Evolutionary conservation across 108 stramenopile genomes (phyloP).

Genomic region (Craspedostauros australis): DNA sequence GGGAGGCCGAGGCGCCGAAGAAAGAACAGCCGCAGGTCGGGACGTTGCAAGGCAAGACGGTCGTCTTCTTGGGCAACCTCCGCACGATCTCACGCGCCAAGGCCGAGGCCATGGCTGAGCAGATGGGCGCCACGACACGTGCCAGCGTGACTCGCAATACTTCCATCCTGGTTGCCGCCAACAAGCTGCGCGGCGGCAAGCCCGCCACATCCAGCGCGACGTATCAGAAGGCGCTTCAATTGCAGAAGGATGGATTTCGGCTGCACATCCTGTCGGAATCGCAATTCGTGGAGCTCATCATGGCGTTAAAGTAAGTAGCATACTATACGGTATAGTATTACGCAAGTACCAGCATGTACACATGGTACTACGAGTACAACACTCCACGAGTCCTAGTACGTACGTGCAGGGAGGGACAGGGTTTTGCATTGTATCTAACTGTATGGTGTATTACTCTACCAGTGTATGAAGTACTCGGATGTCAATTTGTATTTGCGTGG

Average conservation of each 20-base stretch:
- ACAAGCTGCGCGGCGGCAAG: conserved; percentile 10
- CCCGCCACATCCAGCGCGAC: neutral
- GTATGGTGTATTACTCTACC: too few relatives aligned
- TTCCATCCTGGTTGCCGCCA: conserved; percentile 5
- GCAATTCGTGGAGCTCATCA: too few relatives aligned
- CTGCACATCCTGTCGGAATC: too few relatives aligned
- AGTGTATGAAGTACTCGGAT: too few relatives aligned
- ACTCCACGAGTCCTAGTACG: too few relatives aligned
- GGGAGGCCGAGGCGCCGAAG: neutral
- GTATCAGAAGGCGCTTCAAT: conserved; percentile 8
- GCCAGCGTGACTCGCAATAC: conserved; percentile 9
- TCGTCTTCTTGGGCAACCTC: conserved; percentile 18
- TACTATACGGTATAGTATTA: too few relatives aligned
- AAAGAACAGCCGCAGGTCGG: neutral
- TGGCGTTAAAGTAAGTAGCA: too few relatives aligned
- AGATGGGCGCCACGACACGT: conserved; percentile 8
- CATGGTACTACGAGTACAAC: too few relatives aligned
- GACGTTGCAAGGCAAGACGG: neutral
- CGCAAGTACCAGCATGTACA: too few relatives aligned
- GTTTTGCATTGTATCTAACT: too few relatives aligned
- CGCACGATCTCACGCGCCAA: neutral
- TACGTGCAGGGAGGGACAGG: too few relatives aligned
- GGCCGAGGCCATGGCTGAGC: conserved; percentile 6
- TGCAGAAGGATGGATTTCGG: neutral
- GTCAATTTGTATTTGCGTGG: too few relatives aligned